phyloP scores from a whole-genome alignment of 805 yeast species.

The Naumovozyma castellii region DNA sequence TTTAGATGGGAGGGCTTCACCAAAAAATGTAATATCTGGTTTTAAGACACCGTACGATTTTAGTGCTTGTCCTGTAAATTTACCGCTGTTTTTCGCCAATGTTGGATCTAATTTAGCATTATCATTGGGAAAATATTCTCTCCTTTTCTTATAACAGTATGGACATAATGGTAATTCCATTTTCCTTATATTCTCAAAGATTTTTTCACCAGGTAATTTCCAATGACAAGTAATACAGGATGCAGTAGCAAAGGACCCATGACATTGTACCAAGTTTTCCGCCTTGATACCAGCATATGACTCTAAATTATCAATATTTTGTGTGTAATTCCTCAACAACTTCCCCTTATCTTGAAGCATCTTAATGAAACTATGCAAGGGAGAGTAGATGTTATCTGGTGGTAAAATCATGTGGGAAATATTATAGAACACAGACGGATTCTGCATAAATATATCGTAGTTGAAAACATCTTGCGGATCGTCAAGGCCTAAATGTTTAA shows the following conservation, averaged over 20 bases:
- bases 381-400: constrained; percentile 54
- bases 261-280: constrained; percentile 75
- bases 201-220: constrained; percentile 52
- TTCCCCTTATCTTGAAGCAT: constrained; percentile 65
- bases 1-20: constrained; percentile 63
- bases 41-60: constrained; percentile 73
- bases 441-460: constrained; percentile 52
- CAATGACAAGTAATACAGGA: constrained; percentile 70
- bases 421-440: constrained; percentile 72
- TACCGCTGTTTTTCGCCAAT: constrained; percentile 5
- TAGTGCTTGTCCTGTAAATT: not conserved
- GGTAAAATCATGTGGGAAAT: constrained; percentile 81
- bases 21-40: constrained; percentile 89
- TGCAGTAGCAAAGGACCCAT: constrained; percentile 85
- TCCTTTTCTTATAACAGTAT: constrained; percentile 42
- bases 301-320: constrained; percentile 82
- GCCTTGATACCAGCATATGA: constrained; percentile 59
- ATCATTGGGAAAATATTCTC: constrained; percentile 20
- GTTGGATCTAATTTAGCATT: constrained; percentile 1
- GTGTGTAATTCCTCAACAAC: constrained; percentile 77
- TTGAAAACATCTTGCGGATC: constrained; percentile 92
- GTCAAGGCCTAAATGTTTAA: constrained; percentile 55
- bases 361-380: constrained; percentile 72
- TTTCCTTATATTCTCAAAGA: constrained; percentile 50
- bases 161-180: constrained; percentile 67